These are phyloP conservation scores for Ailanthus altissimus DNA, from an alignment of 345 rosid species.

Conservation along the genomic window DNA sequence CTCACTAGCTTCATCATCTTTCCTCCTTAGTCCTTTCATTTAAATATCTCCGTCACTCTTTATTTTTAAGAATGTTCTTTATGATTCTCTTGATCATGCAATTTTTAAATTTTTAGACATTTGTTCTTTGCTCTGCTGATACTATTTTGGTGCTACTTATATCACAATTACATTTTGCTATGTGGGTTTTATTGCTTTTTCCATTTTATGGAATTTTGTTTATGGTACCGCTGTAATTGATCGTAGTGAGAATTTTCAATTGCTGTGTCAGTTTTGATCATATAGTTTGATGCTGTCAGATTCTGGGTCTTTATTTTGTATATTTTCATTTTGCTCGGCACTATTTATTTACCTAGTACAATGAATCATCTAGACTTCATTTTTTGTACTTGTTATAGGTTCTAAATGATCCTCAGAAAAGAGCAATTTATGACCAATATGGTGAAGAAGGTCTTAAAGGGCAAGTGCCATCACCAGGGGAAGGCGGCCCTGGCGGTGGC, in stretches of 20 bases:
- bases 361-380: not conserved
- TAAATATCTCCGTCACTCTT: not conserved
- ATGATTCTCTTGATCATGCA: not conserved
- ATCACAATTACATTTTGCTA: not conserved
- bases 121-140: no score
- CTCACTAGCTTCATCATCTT: not conserved
- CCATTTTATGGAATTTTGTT: not conserved
- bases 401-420: conserved; percentile 76
- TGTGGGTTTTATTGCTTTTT: not conserved
- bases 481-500: conserved; percentile 57
- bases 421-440: conserved; percentile 74
- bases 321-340: not conserved
- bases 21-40: not conserved
- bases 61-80: not conserved
- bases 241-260: not conserved
- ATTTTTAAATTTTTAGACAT: not conserved
- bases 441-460: conserved; percentile 90
- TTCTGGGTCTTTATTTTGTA: not conserved
- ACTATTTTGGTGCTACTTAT: no score
- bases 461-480: conserved; percentile 70
- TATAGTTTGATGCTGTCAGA: not conserved
- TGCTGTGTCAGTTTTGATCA: not conserved
- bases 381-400: conserved; percentile 42
- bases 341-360: not conserved
- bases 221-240: not conserved